phyloP scores from a whole-genome alignment of 1,284 basidiomycete genomes.

The Ceratobasidium sp. region DNA sequence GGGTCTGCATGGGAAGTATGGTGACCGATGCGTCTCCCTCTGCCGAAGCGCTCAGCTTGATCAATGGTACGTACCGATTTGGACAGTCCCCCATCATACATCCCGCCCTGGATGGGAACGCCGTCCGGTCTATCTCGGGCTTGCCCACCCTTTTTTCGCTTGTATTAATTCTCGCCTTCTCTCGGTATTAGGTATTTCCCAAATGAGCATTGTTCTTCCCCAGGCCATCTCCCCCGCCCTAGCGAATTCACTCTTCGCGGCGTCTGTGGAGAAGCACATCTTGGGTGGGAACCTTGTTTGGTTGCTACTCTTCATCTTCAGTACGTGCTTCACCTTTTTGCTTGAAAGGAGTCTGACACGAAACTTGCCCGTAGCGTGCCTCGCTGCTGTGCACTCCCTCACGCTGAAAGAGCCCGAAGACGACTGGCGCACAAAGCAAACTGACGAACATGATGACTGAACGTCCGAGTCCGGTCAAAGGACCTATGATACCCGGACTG shows the following conservation, averaged over 20 bases:
- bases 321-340: conserved; percentile 19
- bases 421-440: conserved; percentile 46
- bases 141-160: not conserved
- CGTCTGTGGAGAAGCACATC: conserved; percentile 45
- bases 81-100: too few species aligned
- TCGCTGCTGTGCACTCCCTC: conserved; percentile 45
- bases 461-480: not conserved
- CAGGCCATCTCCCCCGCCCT: conserved; percentile 47
- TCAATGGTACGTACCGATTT: conserved; percentile 47
- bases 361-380: conserved; percentile 17
- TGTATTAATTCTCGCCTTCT: not conserved
- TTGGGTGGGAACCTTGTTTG: conserved; percentile 43
- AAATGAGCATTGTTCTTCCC: conserved; percentile 46
- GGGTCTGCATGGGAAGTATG: conserved; percentile 42
- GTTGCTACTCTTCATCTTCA: conserved; percentile 35
- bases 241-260: conserved; percentile 48
- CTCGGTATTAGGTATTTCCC: conserved; percentile 44
- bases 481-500: too few species aligned
- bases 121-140: not conserved
- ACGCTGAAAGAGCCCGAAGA: conserved; percentile 46
- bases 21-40: conserved; percentile 47
- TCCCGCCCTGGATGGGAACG: not conserved
- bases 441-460: conserved; percentile 20
- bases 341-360: not conserved
- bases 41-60: conserved; percentile 45